Evolutionary conservation across 23 red algal genomes (phyloP), one percentile per base, ranked within the genome.

Genomic region (Pyropia haitanensis): DNA sequence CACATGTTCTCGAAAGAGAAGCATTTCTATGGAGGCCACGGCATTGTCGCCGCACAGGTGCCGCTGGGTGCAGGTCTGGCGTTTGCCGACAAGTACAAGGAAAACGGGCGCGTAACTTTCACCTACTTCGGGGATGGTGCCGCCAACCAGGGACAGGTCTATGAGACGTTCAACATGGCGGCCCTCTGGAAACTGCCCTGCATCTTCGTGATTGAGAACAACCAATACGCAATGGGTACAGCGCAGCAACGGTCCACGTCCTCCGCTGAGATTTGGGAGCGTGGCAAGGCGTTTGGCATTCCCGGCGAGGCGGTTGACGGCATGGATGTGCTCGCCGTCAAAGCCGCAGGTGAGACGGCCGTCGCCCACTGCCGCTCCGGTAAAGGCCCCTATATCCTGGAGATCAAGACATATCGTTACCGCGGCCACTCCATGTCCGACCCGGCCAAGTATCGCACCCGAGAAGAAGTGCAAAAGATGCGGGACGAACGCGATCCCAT

Each of bases 361-460:
- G 49, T 76, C 28, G 74, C 70, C 22, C 63, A 72, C 55, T 65
- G 66, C 6, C 63, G 78, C 27, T 53, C 71, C 56, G 72, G 79
- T 14, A n/a, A n/a, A n/a, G 88, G 88, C n/a, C 88, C 88, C 6
- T 73, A 85, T 20, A 68, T 77, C 51, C 34, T 88, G 73, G 72
- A 96, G 56, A 80, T 87, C 82, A 77, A 85, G 21, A 96, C 82
- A 2, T 89, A 89, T 68, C 83, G 91, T 27, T 96, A 96, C 58
- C 85, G 89, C 61, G 91, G 91, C n/a, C 91, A 96, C 64, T 88
- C 82, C 55, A 96, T 96, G 80, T 88, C 82, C 51, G 91, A 96
- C 67, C 91, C 85, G 59, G 91, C 84, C 53, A 73, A 89, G 13
- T 96, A 96, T 58, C 77, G 91, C 61, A 77, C 83, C 19, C 60